Evolutionary conservation across 441 rosid genomes (phyloP).

Genomic region (Gossypium aridum): DNA sequence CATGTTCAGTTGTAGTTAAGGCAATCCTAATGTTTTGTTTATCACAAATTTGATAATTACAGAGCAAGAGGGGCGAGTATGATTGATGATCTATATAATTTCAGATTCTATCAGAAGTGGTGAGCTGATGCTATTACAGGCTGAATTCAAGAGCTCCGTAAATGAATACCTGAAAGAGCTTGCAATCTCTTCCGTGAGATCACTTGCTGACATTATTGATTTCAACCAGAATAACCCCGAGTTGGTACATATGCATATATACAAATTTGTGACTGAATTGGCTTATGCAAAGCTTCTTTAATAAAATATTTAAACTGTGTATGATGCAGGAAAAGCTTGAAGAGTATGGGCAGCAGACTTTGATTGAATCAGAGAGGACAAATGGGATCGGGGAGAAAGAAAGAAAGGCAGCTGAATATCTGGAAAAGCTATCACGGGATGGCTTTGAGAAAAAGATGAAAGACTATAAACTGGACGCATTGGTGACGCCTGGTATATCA

Average conservation of each 20-base stretch:
- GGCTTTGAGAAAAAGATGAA: conserved; percentile 44
- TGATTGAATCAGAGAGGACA: conserved; percentile 33
- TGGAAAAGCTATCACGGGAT: conserved; percentile 25
- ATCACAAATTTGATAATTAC: not conserved
- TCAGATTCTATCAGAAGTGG: not conserved
- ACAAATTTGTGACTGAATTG: not conserved
- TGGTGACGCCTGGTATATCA: conserved; percentile 27
- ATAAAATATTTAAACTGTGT: not conserved
- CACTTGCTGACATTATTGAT: conserved; percentile 12
- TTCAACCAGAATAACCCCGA: conserved; percentile 12
- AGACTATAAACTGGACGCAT: conserved; percentile 34
- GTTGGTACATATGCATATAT: not conserved
- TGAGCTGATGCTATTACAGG: not conserved
- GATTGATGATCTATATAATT: conserved; percentile 25
- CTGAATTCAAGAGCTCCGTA: conserved; percentile 9
- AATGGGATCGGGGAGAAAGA: conserved; percentile 24
- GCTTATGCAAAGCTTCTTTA: not conserved
- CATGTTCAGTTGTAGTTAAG: not conserved
- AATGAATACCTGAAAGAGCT: conserved; percentile 16
- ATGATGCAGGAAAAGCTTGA: conserved; percentile 29
- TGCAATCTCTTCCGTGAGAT: conserved; percentile 4
- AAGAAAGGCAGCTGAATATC: conserved; percentile 14
- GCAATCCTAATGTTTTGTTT: not conserved
- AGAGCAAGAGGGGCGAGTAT: conserved; percentile 37
- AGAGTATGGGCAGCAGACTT: conserved; percentile 30